Percentiles rank a stretch among this genome's conserved stretches.
phyloP scores from a whole-genome alignment of 805 yeast genomes.

The Lachancea waltii region DNA sequence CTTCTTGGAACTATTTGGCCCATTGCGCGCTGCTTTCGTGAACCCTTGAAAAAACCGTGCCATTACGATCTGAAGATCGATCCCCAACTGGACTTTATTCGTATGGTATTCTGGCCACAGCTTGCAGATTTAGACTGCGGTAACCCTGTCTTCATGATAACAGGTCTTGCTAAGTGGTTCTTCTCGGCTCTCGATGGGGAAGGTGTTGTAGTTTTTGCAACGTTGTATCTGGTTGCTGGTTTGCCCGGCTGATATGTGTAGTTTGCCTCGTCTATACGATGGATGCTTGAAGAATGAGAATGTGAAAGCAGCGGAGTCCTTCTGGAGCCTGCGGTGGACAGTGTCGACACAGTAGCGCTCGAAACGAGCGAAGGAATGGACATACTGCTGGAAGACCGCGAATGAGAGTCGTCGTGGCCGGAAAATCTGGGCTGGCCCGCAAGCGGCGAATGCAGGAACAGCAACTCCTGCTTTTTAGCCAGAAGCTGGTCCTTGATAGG shows the following conservation, averaged over 20 bases:
- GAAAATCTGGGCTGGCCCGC: constrained; percentile 14
- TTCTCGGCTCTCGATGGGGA: constrained; percentile 2
- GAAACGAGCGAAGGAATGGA: constrained; percentile 40
- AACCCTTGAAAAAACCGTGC: too few species aligned
- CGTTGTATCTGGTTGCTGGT: not conserved
- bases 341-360: constrained; percentile 32
- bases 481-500: constrained; percentile 51
- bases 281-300: constrained; percentile 11
- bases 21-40: too few species aligned
- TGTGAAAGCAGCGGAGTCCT: constrained; percentile 11
- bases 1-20: too few species aligned
- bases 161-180: constrained; percentile 13
- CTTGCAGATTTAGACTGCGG: constrained; percentile 6
- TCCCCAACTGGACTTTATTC: constrained; percentile 18
- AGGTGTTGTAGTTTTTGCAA: not conserved
- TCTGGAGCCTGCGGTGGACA: constrained; percentile 18
- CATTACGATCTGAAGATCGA: constrained; percentile 14
- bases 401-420: constrained; percentile 18
- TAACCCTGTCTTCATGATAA: constrained; percentile 16
- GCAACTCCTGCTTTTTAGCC: constrained; percentile 21
- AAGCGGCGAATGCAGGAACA: constrained; percentile 22
- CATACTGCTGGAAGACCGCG: constrained; percentile 30
- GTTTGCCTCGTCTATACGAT: constrained; percentile 14
- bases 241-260: not conserved
- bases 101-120: constrained; percentile 2